Conservation (phyloP, 306 rosid species). For the Lathyrus sativus region DNA sequence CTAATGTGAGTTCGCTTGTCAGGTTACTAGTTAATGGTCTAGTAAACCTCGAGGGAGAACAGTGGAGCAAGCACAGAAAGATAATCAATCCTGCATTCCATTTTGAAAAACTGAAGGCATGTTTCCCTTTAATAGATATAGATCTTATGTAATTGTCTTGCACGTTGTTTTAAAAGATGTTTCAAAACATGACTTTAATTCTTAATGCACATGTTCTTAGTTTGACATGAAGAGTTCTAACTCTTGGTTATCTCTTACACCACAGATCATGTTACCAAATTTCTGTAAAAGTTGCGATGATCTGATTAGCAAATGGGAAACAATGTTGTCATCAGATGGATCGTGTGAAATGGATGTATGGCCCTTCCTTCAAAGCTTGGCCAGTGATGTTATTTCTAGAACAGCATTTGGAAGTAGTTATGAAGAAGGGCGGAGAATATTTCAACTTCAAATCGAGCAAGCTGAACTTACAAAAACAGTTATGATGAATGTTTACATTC, state of each 20-base stretch:
- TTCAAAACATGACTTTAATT: neutral
- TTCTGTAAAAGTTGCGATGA: slow-evolving; percentile 37
- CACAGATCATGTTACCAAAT: slow-evolving; percentile 39
- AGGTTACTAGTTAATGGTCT: slow-evolving; percentile 38
- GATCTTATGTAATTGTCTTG: neutral
- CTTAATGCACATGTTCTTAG: neutral
- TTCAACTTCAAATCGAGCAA: slow-evolving; percentile 44
- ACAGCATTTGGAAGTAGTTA: slow-evolving; percentile 53
- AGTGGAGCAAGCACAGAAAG: slow-evolving; percentile 60
- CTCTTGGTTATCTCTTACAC: neutral
- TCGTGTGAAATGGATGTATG: slow-evolving; percentile 28
- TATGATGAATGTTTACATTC: neutral
- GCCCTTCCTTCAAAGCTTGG: slow-evolving; percentile 37
- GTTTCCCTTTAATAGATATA: neutral
- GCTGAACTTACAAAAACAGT: neutral
- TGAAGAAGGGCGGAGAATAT: slow-evolving; percentile 48
- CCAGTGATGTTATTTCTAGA: slow-evolving; percentile 45
- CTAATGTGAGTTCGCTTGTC: neutral
- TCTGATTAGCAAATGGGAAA: slow-evolving; percentile 45
- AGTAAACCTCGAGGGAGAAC: slow-evolving; percentile 39
- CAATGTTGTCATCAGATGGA: slow-evolving; percentile 1
- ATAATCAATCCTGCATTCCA: slow-evolving; percentile 62
- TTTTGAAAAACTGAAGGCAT: slow-evolving; percentile 57
- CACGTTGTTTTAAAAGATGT: neutral
- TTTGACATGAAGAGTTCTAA: neutral